Percentiles rank a stretch among this genome's conserved stretches.
Evolutionary conservation across 192 early-diverging fungal species (phyloP).

Genomic region (Coemansia sp.): DNA sequence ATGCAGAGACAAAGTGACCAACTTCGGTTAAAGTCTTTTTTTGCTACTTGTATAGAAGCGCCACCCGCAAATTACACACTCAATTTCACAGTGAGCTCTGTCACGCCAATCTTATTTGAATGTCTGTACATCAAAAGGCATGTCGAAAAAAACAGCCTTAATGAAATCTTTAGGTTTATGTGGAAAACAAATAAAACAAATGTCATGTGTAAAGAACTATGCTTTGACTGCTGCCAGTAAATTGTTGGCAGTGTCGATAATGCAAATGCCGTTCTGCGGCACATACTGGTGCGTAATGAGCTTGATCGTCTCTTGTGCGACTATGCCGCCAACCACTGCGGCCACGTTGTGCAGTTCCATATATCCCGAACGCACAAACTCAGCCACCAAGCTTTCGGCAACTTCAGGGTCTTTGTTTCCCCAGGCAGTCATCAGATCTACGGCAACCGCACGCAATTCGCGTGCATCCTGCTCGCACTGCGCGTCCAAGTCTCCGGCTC

Average conservation of each 20-base stretch:
- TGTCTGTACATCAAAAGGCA: too few relatives aligned
- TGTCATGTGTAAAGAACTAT: background rate
- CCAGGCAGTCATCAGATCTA: slow-evolving; percentile 22
- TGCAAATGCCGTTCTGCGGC: slow-evolving; percentile 79
- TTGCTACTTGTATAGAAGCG: too few relatives aligned
- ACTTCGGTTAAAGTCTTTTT: too few relatives aligned
- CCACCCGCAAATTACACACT: too few relatives aligned
- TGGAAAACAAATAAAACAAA: background rate
- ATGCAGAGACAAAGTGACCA: too few relatives aligned
- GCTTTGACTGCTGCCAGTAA: slow-evolving; percentile 13
- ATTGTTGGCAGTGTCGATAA: slow-evolving; percentile 76
- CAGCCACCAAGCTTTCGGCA: slow-evolving; percentile 19
- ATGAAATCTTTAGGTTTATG: too few relatives aligned
- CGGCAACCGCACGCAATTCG: slow-evolving; percentile 15
- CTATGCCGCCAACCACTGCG: slow-evolving; percentile 82
- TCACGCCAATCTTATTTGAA: too few relatives aligned
- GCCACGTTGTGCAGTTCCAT: slow-evolving; percentile 82
- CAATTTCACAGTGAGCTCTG: too few relatives aligned
- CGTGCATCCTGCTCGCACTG: slow-evolving; percentile 14
- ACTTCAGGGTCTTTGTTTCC: slow-evolving; percentile 11
- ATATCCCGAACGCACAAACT: slow-evolving; percentile 62
- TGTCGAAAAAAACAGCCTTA: too few relatives aligned
- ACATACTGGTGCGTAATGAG: slow-evolving; percentile 93
- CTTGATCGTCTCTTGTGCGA: slow-evolving; percentile 93
- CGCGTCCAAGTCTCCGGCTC: slow-evolving; percentile 14